Evolutionary conservation across 73 alveolate genomes (phyloP), one percentile per base, ranked within the genome.

Genomic region (Uronychia setigera): DNA sequence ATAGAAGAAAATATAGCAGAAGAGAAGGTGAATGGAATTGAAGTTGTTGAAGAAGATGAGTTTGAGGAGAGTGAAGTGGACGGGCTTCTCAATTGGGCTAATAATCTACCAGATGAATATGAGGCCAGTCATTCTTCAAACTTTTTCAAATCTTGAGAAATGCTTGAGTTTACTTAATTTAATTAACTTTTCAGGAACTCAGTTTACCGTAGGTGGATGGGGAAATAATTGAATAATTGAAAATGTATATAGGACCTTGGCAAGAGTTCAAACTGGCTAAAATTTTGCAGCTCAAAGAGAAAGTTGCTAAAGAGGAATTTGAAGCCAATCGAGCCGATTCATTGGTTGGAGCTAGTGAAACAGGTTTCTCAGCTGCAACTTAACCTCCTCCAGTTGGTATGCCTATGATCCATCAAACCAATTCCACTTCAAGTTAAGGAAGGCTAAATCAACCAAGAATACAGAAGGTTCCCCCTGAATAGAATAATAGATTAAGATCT

Each of bases 241-340:
- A 91, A 88, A 91, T 91, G 96, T 91, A 91, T 74, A 91, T 91
- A 28, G 96, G 96, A 35, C 96, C 96, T 79, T 91, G 96, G 96
- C 92, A 91, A 77, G 96, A 91, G 78, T 91, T 78, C 58, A 91
- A 91, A 82, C 74, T 91, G 26, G 96, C 96, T 46, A 84, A 82
- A 76, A 92, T 91, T 46, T 80, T 91, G 30, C 86, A 87, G 60
- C 80, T 87, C 74, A 87, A 87, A 75, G 93, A 87, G 19, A 87
- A 87, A 76, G 67, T 88, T 1, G 94, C 76, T 26, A 83, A 83
- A 77, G 94, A 88, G 60, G 88, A 75, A 58, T 33, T 59, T n/a
- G 88, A 88, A 58, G 85, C 79, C 67, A 46, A 19, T 46, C n/a
- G 67, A 46, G 67, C 67, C 67, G n/a, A 46, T 19, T 11, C 67